Conservation (phyloP, 1,139 yeast species). For the Saccharomyces uvarum region DNA sequence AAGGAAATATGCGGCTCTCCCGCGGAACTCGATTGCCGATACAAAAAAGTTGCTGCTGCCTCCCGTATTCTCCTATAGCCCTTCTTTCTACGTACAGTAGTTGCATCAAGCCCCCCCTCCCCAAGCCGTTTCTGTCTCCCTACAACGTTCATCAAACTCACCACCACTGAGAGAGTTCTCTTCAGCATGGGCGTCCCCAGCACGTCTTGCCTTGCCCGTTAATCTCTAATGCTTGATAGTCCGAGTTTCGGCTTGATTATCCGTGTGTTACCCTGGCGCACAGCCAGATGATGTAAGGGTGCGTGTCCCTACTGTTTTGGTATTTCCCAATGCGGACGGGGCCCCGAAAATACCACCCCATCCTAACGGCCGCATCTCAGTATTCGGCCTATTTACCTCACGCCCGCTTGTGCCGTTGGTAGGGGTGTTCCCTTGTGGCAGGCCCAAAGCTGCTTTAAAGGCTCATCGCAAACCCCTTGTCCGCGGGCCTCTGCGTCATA, state of each 20-base stretch:
- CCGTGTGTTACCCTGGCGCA: background rate
- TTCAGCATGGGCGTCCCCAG: no score
- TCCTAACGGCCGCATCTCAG: background rate
- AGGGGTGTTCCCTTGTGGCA: background rate
- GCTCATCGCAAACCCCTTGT: conserved; percentile 1
- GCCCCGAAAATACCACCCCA: background rate
- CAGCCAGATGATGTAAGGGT: background rate
- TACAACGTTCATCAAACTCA: no score
- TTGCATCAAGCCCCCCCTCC: background rate
- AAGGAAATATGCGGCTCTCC: background rate
- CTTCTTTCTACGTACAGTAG: background rate
- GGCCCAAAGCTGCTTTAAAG: background rate
- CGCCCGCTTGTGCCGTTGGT: background rate
- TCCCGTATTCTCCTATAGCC: background rate
- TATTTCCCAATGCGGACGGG: background rate
- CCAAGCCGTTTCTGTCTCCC: no score
- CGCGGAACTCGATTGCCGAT: background rate
- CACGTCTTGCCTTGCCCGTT: no score
- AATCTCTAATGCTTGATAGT: background rate
- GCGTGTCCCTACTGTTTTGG: background rate
- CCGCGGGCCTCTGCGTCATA: background rate
- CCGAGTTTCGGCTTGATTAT: background rate
- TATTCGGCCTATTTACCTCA: background rate
- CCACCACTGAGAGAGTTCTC: no score
- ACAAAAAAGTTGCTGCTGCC: background rate